Evolutionary conservation across 2,329 filamentous ascomycete genomes (phyloP).

Genomic region (Teratosphaeria gauchensis): DNA sequence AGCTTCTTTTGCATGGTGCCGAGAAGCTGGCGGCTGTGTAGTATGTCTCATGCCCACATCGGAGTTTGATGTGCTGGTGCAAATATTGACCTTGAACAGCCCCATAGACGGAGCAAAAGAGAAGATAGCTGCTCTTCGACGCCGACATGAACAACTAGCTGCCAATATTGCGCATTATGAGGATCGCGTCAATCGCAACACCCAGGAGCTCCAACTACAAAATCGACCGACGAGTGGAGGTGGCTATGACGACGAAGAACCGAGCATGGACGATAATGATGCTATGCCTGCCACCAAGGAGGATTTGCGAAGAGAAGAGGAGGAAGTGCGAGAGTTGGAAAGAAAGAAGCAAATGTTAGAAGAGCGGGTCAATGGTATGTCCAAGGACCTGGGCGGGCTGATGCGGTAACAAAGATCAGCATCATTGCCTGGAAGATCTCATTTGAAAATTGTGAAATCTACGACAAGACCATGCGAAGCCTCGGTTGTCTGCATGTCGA

Average conservation of each 20-base stretch:
- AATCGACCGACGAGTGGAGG: slow-evolving; percentile 47
- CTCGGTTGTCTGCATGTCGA: no score
- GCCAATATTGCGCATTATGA: slow-evolving; percentile 76
- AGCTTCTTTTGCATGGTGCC: slow-evolving; percentile 72
- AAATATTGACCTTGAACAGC: slow-evolving; percentile 25
- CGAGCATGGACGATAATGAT: slow-evolving; percentile 30
- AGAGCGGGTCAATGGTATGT: slow-evolving; percentile 57
- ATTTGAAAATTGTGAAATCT: no score
- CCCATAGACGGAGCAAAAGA: slow-evolving; percentile 70
- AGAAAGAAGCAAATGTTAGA: slow-evolving; percentile 53
- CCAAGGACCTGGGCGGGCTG: slow-evolving; percentile 55
- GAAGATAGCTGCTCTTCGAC: slow-evolving; percentile 61
- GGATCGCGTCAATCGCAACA: slow-evolving; percentile 65
- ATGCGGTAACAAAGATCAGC: slow-evolving; percentile 33
- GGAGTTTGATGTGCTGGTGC: neutral
- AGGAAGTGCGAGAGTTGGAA: slow-evolving; percentile 56
- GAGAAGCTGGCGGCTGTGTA: slow-evolving; percentile 88
- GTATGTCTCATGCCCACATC: slow-evolving; percentile 30
- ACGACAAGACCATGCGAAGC: no score
- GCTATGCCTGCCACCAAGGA: slow-evolving; percentile 50
- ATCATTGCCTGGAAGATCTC: neutral
- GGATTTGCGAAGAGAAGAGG: slow-evolving; percentile 59
- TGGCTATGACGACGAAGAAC: slow-evolving; percentile 47
- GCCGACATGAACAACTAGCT: slow-evolving; percentile 59
- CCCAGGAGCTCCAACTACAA: slow-evolving; percentile 61